Evolutionary conservation across 768 basidiomycete species (phyloP), one percentile per base, ranked within the genome.

Genomic region (Trametopsis cervina): DNA sequence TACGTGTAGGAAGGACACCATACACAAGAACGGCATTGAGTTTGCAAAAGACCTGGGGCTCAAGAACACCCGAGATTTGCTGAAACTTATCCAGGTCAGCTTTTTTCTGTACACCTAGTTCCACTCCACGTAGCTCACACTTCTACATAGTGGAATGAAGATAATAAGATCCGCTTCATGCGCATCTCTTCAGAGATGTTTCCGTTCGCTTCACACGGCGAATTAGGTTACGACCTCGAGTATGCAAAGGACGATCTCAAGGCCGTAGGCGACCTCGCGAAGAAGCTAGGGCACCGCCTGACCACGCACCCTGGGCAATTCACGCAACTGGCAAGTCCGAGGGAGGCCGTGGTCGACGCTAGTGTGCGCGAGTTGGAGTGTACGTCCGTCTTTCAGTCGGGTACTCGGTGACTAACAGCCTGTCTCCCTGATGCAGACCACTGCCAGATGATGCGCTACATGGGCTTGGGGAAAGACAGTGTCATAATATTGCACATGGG

Each of bases 101-200:
- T 18, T 40, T 4, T 26, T 15, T 15, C 15, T 46, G 11, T 11
- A 20, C 42, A 20, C 54, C 18, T 21, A n/a, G 26, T 12, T 23
- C n/a, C 44, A 25, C 25, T 23, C 17, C n/a, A 12, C 22, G 17
- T 20, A 21, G 13, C 35, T 12, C 10, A 35, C 41, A 65, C 29
- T 4, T n/a, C 20, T 25, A n/a, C 9, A 25, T 42, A 65, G 66
- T 96, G 93, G 93, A 96, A 95, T 59, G 92, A 91, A 62, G 75
- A 77, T 41, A 89, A 95, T 65, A 67, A 70, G 44, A 92, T 95
- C 46, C 78, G 76, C n/a, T 95, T 93, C 65, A 78, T 94, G 68
- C 78, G 92, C 39, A 62, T 95, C 54, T 93, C 90, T 0, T 91
- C 89, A 6, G 89, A 92, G 54, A 83, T 96, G 78, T 95, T 96